Evolutionary conservation across 139 green algal genomes (phyloP).

Genomic region (Chlorella ohadii): DNA sequence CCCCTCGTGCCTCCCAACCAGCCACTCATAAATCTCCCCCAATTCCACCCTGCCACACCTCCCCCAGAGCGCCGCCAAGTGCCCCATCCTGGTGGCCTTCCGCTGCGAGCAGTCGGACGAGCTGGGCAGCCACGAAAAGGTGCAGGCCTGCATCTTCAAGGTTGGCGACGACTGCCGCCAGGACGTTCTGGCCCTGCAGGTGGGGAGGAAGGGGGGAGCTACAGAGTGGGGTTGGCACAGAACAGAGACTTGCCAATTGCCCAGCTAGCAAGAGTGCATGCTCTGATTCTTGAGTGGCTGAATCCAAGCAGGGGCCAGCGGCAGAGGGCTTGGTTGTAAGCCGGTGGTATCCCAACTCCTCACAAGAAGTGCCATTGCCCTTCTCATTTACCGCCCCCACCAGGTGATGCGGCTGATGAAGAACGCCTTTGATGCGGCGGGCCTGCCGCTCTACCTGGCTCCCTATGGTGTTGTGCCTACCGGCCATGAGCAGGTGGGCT

Average conservation of each 20-base stretch:
- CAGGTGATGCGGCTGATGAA: slow-evolving; percentile 86
- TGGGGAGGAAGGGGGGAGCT: slow-evolving; percentile 41
- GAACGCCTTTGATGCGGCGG: slow-evolving; percentile 72
- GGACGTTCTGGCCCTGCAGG: slow-evolving; percentile 97
- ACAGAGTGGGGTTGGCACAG: too few species aligned
- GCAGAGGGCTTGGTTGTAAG: too few species aligned
- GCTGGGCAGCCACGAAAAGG: slow-evolving; percentile 17
- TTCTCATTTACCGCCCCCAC: too few species aligned
- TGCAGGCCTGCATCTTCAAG: slow-evolving; percentile 92
- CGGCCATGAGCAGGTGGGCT: slow-evolving; percentile 82
- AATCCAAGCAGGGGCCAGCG: too few species aligned
- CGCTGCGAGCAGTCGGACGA: slow-evolving; percentile 59
- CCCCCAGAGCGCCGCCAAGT: slow-evolving; percentile 61
- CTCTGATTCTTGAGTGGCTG: too few species aligned
- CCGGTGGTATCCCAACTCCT: too few species aligned
- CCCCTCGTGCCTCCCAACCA: neutral
- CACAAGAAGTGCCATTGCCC: too few species aligned
- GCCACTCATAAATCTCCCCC: too few species aligned
- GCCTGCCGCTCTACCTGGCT: slow-evolving; percentile 87
- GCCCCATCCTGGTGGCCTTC: slow-evolving; percentile 94
- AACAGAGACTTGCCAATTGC: too few species aligned
- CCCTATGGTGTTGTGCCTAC: slow-evolving; percentile 97
- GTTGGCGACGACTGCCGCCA: slow-evolving; percentile 96
- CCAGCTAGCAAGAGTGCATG: too few species aligned
- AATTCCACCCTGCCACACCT: too few species aligned